These are phyloP conservation scores for Quillaja saponaria DNA, from an alignment of 306 rosid genomes.

Conservation along the genomic window DNA sequence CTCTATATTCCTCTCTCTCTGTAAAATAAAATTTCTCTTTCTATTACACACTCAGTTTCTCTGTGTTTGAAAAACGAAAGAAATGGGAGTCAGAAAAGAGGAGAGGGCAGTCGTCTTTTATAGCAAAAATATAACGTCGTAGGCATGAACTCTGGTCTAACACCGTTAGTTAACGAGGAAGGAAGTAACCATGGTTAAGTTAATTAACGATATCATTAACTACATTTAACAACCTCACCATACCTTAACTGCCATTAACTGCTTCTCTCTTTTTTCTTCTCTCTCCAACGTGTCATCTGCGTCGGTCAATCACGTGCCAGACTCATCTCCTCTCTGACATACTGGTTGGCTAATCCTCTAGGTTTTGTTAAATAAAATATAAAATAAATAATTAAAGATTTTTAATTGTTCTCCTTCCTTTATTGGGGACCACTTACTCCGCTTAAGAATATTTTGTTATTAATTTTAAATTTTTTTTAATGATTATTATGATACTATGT, in stretches of 20 bases:
- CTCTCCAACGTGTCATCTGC: constrained; percentile 41
- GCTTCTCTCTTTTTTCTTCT: constrained; percentile 29
- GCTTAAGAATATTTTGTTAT: constrained; percentile 7
- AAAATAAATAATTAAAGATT: too few relatives aligned
- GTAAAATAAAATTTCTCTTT: neutral
- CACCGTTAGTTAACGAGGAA: neutral
- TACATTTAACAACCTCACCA: constrained; percentile 33
- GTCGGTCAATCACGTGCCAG: constrained; percentile 55
- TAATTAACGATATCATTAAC: constrained; percentile 7
- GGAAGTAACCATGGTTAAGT: constrained; percentile 54
- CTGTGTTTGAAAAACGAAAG: constrained; percentile 8
- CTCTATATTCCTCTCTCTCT: constrained; percentile 4
- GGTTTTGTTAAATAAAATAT: too few relatives aligned
- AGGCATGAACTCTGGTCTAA: neutral
- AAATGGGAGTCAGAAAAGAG: constrained; percentile 41
- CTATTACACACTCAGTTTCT: neutral
- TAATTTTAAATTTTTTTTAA: too few relatives aligned
- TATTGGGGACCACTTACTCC: constrained; percentile 24
- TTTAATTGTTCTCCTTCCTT: neutral
- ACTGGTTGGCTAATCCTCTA: neutral
- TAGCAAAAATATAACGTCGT: constrained; percentile 37
- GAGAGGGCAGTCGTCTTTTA: constrained; percentile 42
- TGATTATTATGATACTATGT: too few relatives aligned
- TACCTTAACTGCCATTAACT: constrained; percentile 67
- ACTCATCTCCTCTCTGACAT: constrained; percentile 15